These are phyloP conservation scores for Tricholoma saponaceum DNA, from an alignment of 768 basidiomycete species.

Conservation along the genomic window DNA sequence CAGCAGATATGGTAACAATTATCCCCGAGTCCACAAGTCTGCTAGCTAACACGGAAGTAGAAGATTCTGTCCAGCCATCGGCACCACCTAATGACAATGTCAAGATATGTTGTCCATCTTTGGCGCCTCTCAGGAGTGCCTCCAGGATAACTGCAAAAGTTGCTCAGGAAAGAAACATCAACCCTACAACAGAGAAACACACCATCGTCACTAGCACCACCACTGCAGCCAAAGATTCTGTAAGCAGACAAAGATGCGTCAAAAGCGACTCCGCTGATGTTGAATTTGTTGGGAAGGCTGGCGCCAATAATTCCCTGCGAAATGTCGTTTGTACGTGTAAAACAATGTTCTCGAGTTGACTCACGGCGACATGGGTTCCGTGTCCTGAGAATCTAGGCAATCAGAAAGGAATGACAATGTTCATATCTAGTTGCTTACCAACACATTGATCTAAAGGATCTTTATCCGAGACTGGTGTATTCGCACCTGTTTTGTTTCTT, in stretches of 20 bases:
- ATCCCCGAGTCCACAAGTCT: slow-evolving; percentile 53
- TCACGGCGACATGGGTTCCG: slow-evolving; percentile 54
- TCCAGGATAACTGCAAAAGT: no score
- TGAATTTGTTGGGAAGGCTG: slow-evolving; percentile 54
- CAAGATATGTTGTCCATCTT: slow-evolving; percentile 58
- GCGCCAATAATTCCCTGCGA: slow-evolving; percentile 57
- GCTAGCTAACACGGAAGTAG: slow-evolving; percentile 51
- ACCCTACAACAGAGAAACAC: slow-evolving; percentile 9
- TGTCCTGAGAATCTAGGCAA: slow-evolving; percentile 24
- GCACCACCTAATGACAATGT: slow-evolving; percentile 62
- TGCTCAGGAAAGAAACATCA: not conserved
- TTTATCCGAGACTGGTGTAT: slow-evolving; percentile 44
- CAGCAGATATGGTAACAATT: slow-evolving; percentile 61
- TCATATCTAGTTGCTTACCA: slow-evolving; percentile 20
- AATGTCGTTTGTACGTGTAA: slow-evolving; percentile 14
- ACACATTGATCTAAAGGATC: slow-evolving; percentile 52
- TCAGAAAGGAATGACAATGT: not conserved
- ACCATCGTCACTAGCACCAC: slow-evolving; percentile 50
- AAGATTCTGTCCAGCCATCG: slow-evolving; percentile 60
- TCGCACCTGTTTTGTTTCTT: slow-evolving; percentile 29
- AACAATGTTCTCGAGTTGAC: slow-evolving; percentile 5
- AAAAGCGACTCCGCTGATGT: slow-evolving; percentile 69
- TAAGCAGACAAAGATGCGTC: slow-evolving; percentile 51
- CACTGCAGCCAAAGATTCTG: slow-evolving; percentile 59
- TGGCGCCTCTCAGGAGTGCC: slow-evolving; percentile 45